Evolutionary conservation across 2,329 filamentous ascomycete species (phyloP), one percentile per base, ranked within the genome.

Genomic region (Westerdykella sp.): DNA sequence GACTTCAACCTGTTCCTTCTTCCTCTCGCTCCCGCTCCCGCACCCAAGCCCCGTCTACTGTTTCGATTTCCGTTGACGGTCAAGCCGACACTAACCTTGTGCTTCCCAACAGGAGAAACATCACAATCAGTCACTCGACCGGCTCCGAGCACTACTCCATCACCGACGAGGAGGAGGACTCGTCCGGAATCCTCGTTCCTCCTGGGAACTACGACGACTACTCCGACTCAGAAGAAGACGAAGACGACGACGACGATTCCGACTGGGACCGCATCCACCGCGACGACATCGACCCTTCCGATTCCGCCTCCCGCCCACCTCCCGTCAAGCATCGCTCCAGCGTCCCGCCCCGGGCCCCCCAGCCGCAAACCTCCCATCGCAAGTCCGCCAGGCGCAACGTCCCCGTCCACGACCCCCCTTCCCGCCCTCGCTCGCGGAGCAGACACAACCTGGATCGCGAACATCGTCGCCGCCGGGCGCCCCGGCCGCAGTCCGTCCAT

Each of bases 261-360:
- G 57, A 61, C 23, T 62, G 50, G 54, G 57, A 63, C 48, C 58
- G 64, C 44, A 57, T 61, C 36, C 60, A 53, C 37, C 6, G 9
- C 32, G 63, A 70, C 66, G 69, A 70, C 42, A 69, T 75, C 51
- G 66, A 69, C 18, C 72, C 72, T 21, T 71, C 67, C n/a, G 73
- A 75, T 55, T 74, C 72, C 21, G 72, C 72, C 16, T 75, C 72
- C 15, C 65, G 69, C 37, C 67, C 70, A 3, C 60, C 65, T 37
- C 53, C 48, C 44, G 56, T 57, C 32, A 65, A 67, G 40, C 63
- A 67, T 37, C 63, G 65, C 54, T 47, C 49, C 36, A 55, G 50
- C 13, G 59, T 56, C 28, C 62, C 60, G 28, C 62, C 62, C 18
- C 63, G 69, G 31, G 60, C 66, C 37, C 63, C 67, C 41, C 58